Percentiles rank a stretch among this genome's conserved stretches.
Evolutionary conservation across 495 filamentous ascomycete species (phyloP).

Genomic region (Sporormia fimetaria): DNA sequence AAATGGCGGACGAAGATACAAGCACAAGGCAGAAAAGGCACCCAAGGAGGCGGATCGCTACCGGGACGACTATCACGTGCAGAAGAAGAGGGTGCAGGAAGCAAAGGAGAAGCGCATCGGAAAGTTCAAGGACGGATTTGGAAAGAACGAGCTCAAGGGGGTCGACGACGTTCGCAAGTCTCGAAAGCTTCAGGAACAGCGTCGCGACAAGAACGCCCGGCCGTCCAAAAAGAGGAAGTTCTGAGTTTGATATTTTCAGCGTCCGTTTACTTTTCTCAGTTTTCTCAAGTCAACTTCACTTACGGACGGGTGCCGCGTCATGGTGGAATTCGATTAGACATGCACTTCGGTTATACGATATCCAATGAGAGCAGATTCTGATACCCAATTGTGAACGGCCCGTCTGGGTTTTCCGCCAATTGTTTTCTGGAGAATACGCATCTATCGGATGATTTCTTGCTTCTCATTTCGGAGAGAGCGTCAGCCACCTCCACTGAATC

Average conservation of each 20-base stretch:
- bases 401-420: no score
- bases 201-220: slow-evolving; percentile 79
- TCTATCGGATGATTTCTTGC: no score
- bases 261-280: no score
- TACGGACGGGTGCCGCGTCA: no score
- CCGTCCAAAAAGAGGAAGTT: slow-evolving; percentile 54
- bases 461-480: no score
- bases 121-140: slow-evolving; percentile 53
- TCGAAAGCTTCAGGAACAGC: slow-evolving; percentile 59
- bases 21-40: slow-evolving; percentile 71
- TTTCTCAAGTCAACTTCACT: no score
- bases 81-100: slow-evolving; percentile 80
- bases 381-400: no score
- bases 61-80: slow-evolving; percentile 74
- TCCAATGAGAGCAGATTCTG: no score
- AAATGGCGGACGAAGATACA: slow-evolving; percentile 44
- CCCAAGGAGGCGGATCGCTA: slow-evolving; percentile 88
- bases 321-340: no score
- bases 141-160: slow-evolving; percentile 66
- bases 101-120: slow-evolving; percentile 75
- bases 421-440: no score
- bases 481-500: no score
- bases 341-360: no score
- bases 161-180: slow-evolving; percentile 77
- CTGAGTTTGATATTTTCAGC: slow-evolving; percentile 17